Base-by-base conservation (phyloP, 805 yeast genomes). In the Zygoascus biomembranicola region DNA sequence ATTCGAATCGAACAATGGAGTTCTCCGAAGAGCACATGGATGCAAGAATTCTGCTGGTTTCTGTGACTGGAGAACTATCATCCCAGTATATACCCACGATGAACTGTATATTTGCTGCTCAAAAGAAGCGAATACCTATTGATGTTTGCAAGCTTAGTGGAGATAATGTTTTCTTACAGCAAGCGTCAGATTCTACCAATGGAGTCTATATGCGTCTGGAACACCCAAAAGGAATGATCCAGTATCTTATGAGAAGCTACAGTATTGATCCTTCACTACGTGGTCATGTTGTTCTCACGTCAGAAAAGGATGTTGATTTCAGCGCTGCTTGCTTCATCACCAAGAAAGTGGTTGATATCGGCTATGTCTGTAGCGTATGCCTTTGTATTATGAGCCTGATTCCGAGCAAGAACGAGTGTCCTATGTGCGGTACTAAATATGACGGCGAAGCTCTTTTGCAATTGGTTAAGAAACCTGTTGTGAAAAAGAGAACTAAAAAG, bases 51-150 rank as follows among this genome's bases (percentile, higher is more conserved):
- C 61, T 87, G 55, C 75, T 84, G 11, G 66, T 86, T 2, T 80
- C 82, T 55, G 77, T 89, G 26, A 81, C 84, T 58, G 88, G 82
- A 57, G 90, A 88, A 61, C 82, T 81, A 53, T 81, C 89, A 5
- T 73, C 88, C 51, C 88, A 87, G 54, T 95, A 94, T 67, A 87
- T 92, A 45, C 87, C 97, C 4, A 83, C 89, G 45, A 94, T 94
- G 98, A 94, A 94, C 68, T 78, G 94, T 55, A 92, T 94, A 32
- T 94, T 94, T 70, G 92, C 97, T 0, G 96, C 98, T 0, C 97
- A 94, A 61, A 92, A 90, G 68, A 79, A 66, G 60, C 84, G 82
- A 61, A 80, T 90, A 16, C 86, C 97, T 1, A 82, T 94, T 20
- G 98, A 94, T 67, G 90, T 90, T 11, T 92, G 95, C 56, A 90